Evolutionary conservation across 257 asterid species (phyloP).

Genomic region (Nyctanthes arbortristis): DNA sequence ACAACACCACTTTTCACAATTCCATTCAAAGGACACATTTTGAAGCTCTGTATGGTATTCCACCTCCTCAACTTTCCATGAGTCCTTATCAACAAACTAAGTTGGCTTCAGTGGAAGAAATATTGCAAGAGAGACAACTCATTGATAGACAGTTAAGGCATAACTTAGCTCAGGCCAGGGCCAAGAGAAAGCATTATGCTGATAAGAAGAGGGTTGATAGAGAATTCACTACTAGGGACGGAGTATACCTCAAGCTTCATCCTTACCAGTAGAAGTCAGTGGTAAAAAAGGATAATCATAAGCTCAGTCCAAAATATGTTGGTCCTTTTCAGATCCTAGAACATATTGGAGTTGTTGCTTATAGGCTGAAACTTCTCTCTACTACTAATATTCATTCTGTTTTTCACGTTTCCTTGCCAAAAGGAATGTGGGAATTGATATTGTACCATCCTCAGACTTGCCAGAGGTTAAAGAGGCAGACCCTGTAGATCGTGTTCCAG

Average conservation of each 20-base stretch:
- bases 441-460: too few species aligned
- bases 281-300: not conserved
- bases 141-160: too few species aligned
- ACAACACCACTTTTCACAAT: not conserved
- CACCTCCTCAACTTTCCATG: not conserved
- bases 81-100: too few species aligned
- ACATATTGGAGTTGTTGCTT: not conserved
- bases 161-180: not conserved
- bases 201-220: not conserved
- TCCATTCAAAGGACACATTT: not conserved
- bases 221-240: too few species aligned
- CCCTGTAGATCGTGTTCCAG: too few species aligned
- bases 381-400: not conserved
- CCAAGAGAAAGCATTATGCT: not conserved
- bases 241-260: not conserved
- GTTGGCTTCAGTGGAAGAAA: too few species aligned
- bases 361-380: not conserved
- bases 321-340: not conserved
- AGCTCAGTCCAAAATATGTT: too few species aligned
- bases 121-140: too few species aligned
- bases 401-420: not conserved
- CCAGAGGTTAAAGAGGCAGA: too few species aligned
- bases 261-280: not conserved
- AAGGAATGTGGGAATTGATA: not conserved
- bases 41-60: slow-evolving; percentile 2